Evolutionary conservation across 2,329 filamentous ascomycete species (phyloP), one percentile per base, ranked within the genome.

Genomic region (Beauveria sp.): DNA sequence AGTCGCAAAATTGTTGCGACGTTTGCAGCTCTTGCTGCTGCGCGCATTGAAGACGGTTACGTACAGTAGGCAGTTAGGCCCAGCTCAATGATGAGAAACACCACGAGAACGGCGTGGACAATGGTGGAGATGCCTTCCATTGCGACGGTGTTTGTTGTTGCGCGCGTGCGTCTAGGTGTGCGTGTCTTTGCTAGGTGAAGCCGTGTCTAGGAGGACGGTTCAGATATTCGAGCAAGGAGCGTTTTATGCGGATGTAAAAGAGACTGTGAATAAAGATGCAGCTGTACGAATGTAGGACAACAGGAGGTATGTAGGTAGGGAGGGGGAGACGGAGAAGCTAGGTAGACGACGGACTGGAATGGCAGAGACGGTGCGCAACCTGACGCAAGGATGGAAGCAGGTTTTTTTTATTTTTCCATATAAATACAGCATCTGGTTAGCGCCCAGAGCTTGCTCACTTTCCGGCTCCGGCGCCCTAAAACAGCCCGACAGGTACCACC

Each of bases 81-180:
- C 10, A 96, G 82, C 67, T 92, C 85, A 66, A 93, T 85, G 64
- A 95, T 78, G 42, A 86, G 80, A 67, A 96, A 83, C 46, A 91
- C 66, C 12, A 79, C 81, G 68, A 93, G 87, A 55, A 84, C 77
- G 63, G 82, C 79, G 71, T 91, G 89, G 46, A 59, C 77, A 46
- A 87, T 83, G 66, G 85, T 77, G 45, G 85, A 77, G 69, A 85
- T 81, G 69, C 82, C 72, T 34, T 76, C 75, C 83, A 86, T 84
- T 55, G 65, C 73, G 71, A 58, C 55, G 58, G 60, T 47, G 26
- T 42, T 54, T 51, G 30, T 50, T 47, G 30, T 28, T 56, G 20
- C 16, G 40, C 18, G 22, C 20, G 9, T 18, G 22, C 16, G 14
- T 47, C 14, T 46, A 22, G 30, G 18, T 26, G 30, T 4, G 5